A percentile compares a stretch with the other conserved stretches of the same genome.
These are phyloP conservation scores for Backusella luteola DNA, from an alignment of 192 early-diverging fungal genomes.

Conservation along the genomic window DNA sequence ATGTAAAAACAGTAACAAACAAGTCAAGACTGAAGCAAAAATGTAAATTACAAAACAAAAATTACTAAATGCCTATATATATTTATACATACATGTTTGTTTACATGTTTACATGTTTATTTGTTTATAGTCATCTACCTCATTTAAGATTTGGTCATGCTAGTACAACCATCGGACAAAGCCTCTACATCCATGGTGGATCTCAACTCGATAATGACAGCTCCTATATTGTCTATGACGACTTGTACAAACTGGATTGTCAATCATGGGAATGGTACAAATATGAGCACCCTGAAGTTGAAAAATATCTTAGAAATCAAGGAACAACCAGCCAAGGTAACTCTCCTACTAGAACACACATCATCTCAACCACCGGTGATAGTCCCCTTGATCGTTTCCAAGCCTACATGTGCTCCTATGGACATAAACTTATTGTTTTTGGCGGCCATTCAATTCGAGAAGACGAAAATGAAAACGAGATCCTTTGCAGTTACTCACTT, in stretches of 20 bases:
- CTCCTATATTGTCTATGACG: conserved; percentile 30
- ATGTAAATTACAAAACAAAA: background rate
- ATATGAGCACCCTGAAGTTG: conserved; percentile 33
- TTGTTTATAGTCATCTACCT: conserved; percentile 17
- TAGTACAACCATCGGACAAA: conserved; percentile 10
- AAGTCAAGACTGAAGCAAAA: background rate
- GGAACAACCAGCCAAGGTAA: background rate
- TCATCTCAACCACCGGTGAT: conserved; percentile 24
- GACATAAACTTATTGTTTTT: conserved; percentile 34
- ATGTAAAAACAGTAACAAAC: background rate
- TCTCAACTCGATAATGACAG: conserved; percentile 29
- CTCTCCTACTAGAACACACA: background rate
- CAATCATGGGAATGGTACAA: conserved; percentile 34
- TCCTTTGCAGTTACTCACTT: conserved; percentile 25
- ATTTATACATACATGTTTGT: background rate
- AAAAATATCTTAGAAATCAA: conserved; percentile 14
- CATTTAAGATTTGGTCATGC: conserved; percentile 38
- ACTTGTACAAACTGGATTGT: conserved; percentile 32
- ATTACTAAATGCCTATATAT: background rate
- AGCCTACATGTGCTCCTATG: conserved; percentile 17
- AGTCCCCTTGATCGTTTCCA: conserved; percentile 30
- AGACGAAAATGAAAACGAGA: conserved; percentile 27
- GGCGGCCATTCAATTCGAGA: conserved; percentile 29
- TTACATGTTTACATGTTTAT: background rate
- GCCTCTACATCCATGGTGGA: conserved; percentile 33